Conservation (phyloP, 768 basidiomycete species). For the Rhodotorula babjevae region DNA sequence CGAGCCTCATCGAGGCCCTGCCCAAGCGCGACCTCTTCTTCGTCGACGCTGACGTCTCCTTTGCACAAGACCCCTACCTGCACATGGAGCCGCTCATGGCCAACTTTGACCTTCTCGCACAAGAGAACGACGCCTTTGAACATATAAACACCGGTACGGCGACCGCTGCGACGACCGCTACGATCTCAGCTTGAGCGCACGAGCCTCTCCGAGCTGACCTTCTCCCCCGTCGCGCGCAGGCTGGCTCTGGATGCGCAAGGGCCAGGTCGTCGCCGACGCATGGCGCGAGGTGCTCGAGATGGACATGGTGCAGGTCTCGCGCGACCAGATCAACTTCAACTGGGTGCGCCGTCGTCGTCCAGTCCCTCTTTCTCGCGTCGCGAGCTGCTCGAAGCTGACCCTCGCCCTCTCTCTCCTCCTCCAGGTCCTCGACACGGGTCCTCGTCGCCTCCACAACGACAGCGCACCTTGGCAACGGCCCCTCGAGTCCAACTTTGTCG, state of each 20-base stretch:
- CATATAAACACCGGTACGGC: conserved; percentile 20
- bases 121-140: conserved; percentile 20
- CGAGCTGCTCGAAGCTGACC: neutral
- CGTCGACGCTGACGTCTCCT: conserved; percentile 32
- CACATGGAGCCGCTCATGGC: conserved; percentile 24
- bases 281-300: conserved; percentile 27
- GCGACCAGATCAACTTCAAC: conserved; percentile 35
- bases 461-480: neutral
- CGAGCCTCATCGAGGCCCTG: conserved; percentile 26
- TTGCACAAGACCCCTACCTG: conserved; percentile 26
- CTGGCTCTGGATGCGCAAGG: conserved; percentile 29
- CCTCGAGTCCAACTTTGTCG: conserved; percentile 4
- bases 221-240: neutral
- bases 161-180: no score
- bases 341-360: neutral
- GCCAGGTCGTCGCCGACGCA: neutral
- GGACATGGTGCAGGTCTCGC: neutral
- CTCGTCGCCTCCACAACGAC: neutral
- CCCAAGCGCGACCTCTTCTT: conserved; percentile 33
- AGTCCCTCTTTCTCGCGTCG: neutral
- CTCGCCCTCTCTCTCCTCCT: neutral
- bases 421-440: conserved; percentile 20
- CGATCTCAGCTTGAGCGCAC: no score
- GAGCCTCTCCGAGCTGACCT: no score
- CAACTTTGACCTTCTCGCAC: conserved; percentile 16